Evolutionary conservation across 1,284 basidiomycete species (phyloP), one percentile per base, ranked within the genome.

Genomic region (Paramarasmius palmivorus): DNA sequence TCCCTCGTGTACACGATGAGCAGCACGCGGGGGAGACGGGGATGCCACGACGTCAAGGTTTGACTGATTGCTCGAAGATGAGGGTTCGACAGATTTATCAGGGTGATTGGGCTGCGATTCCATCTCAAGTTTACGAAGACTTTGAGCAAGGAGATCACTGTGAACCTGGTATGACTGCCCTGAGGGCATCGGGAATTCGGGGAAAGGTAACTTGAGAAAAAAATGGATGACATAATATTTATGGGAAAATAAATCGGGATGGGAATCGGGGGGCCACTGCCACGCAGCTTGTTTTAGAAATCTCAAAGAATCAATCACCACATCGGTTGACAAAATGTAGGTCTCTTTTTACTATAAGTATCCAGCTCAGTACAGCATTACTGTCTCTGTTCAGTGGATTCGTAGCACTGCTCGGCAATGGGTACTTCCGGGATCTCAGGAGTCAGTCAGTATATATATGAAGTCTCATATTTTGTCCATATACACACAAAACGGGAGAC

Each of bases 1-100:
- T 50, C 89, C 91, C 50, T 93, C 91, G 53, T 77, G 80, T 14
- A 77, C 68, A 58, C 71, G 73, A 56, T 76, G 69, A 35, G 65
- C 66, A 52, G 64, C 64, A 10, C 69, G 68, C 36, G 65, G 57
- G 46, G 58, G 60, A 32, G 57, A 48, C 14, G 57, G 46, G 22
- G 55, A 45, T 36, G 41, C 26, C 32, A 37, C 15, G 32, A 49
- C 23, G 4, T 46, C 26, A n/a, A 36, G 8, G 17, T 41, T 34
- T 25, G 23, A 19, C 29, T 42, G 45, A 22, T 22, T 32, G 41
- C 40, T 47, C 19, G 35, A 26, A 40, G 40, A 15, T n/a, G 39
- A 22, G 6, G 12, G 15, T 8, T 34, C 50, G 26, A 45, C 19
- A 9, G 42, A 42, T 36, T 26, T 23, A 52, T 40, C 39, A 17